Evolutionary conservation across 306 rosid species (phyloP), one percentile per base, ranked within the genome.

Genomic region (Macrotyloma uniflorum): DNA sequence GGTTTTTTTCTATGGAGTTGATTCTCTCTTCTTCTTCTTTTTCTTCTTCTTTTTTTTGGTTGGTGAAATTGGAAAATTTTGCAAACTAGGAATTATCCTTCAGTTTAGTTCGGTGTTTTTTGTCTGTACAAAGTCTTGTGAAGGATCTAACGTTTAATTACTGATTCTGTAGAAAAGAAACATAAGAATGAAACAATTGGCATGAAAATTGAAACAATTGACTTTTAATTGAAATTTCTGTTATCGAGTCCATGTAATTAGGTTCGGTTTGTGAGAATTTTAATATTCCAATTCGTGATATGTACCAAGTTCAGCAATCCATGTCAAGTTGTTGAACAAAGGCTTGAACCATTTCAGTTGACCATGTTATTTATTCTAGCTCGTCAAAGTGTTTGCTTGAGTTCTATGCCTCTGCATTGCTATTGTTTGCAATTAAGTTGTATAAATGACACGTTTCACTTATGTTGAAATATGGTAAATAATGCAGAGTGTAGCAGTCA

Each of bases 191-290:
- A 43, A 84, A 76, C 35, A 14, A 4, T 58, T 57, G 19, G 9
- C 70, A 1, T 18, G 58, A 6, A 49, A 49, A 49, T n/a, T 15
- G 58, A 53, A 74, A 23, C 23, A 28, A 62, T 82, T 71, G 84
- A 86, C 82, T 82, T 82, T 35, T 78, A 11, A n/a, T 42, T 82
- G 77, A 82, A 50, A 47, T 82, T 77, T 72, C 45, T 64, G 61
- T 13, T 63, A 18, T 57, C 40, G 38, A 46, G 35, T 72, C 63
- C 40, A 40, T 38, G 26, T 36, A 11, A 30, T 3, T 65, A 28
- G 69, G 23, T 71, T 79, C 30, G 16, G 36, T 45, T 79, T 68
- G 75, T 70, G 6, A 24, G 45, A 40, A 12, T 53, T 55, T 20
- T 55, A 8, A 13, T n/a, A 32, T 32, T 72, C 19, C n/a, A 23